Percentiles rank a stretch among this genome's conserved stretches.
These are phyloP conservation scores for Ettlia oleoabundans DNA, from an alignment of 139 green algal genomes.

Conservation along the genomic window DNA sequence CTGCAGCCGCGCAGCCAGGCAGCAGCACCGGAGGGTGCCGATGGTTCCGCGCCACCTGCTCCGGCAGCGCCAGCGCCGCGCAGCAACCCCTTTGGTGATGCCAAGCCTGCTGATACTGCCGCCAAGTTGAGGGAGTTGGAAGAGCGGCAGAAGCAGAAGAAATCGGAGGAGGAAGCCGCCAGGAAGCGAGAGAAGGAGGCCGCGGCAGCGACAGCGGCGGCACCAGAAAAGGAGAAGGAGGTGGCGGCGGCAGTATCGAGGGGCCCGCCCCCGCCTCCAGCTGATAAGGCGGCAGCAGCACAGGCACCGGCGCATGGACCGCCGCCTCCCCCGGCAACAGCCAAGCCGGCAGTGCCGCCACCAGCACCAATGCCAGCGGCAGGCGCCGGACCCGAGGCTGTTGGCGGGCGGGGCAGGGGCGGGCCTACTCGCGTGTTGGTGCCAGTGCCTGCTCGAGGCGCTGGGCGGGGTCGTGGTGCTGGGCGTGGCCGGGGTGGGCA, in stretches of 20 bases:
- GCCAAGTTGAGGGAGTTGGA: slow-evolving; percentile 56
- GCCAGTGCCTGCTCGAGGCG: not conserved
- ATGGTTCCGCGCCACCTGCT: not conserved
- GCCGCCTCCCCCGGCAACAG: not conserved
- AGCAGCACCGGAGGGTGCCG: too few species aligned
- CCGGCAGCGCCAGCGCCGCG: not conserved
- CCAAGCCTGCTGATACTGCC: slow-evolving; percentile 53
- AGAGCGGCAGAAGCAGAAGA: slow-evolving; percentile 42
- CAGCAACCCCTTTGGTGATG: slow-evolving; percentile 60
- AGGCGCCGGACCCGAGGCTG: not conserved
- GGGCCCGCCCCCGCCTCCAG: too few species aligned
- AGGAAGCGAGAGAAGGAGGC: not conserved
- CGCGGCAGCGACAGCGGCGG: slow-evolving; percentile 10
- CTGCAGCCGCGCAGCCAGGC: slow-evolving; percentile 35
- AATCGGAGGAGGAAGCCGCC: slow-evolving; percentile 21
- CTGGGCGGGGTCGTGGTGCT: not conserved
- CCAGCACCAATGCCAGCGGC: not conserved
- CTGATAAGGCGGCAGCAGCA: not conserved
- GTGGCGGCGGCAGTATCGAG: not conserved
- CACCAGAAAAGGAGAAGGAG: not conserved
- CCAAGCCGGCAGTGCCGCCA: not conserved
- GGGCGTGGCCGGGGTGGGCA: not conserved
- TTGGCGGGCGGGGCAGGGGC: not conserved
- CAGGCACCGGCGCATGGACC: not conserved
- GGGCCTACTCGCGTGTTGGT: not conserved